phyloP scores from a whole-genome alignment of 805 yeast species.

The Metschnikowia cubensis region DNA sequence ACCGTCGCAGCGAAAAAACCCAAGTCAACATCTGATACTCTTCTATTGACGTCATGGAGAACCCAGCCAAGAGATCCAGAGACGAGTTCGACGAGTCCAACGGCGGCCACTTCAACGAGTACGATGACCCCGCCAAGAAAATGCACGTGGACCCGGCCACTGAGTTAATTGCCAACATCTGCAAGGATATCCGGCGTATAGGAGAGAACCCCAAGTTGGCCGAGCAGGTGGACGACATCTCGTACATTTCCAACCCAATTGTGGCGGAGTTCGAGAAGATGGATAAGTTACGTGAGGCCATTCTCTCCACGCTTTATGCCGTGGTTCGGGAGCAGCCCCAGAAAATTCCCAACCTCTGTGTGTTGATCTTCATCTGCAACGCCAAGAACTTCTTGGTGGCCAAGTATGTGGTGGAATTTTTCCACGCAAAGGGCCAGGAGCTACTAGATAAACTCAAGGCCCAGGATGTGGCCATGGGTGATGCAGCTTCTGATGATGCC shows the following conservation, averaged over 20 bases:
- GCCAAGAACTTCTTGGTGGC: slow-evolving; percentile 63
- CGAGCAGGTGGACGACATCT: slow-evolving; percentile 47
- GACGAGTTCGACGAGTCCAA: slow-evolving; percentile 23
- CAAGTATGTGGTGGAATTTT: slow-evolving; percentile 60
- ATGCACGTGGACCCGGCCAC: slow-evolving; percentile 39
- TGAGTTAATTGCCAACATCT: slow-evolving; percentile 40
- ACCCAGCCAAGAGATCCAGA: slow-evolving; percentile 16
- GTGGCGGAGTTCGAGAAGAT: slow-evolving; percentile 62
- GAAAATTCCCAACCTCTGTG: slow-evolving; percentile 69
- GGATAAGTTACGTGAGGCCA: slow-evolving; percentile 53
- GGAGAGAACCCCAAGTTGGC: slow-evolving; percentile 41
- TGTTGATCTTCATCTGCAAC: slow-evolving; percentile 63
- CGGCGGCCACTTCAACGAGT: slow-evolving; percentile 12
- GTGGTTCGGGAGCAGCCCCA: slow-evolving; percentile 87
- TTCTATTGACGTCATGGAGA: slow-evolving; percentile 12
- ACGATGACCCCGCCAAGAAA: slow-evolving; percentile 26
- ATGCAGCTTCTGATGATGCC: background rate
- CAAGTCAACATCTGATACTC: background rate
- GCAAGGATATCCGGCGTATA: slow-evolving; percentile 42
- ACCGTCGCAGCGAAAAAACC: slow-evolving; percentile 3
- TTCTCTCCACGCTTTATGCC: slow-evolving; percentile 63
- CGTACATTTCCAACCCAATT: slow-evolving; percentile 64
- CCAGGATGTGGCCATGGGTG: slow-evolving; percentile 11
- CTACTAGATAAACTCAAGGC: slow-evolving; percentile 38
- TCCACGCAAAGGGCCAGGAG: slow-evolving; percentile 60